Conservation (phyloP, 2,329 filamentous ascomycete species). For the Thielaviopsis ethacetica region DNA sequence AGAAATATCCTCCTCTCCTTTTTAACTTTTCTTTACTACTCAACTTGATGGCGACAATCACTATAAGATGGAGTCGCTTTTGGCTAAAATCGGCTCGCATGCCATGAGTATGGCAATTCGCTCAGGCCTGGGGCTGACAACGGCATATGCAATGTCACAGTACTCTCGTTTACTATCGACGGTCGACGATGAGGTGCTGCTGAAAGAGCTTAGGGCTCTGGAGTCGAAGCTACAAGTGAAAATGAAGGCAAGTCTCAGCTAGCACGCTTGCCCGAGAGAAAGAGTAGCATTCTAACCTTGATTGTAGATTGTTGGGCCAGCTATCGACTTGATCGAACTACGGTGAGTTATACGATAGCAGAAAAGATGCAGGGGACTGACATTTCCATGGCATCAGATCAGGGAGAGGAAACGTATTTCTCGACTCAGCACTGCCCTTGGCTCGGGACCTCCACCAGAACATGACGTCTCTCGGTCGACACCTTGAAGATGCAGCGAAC, state of each 20-base stretch:
- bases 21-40: background rate
- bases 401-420: conserved; percentile 36
- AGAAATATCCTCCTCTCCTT: background rate
- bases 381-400: conserved; percentile 22
- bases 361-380: background rate
- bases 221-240: conserved; percentile 68
- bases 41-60: background rate
- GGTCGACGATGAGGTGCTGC: conserved; percentile 53
- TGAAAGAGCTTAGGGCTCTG: conserved; percentile 50
- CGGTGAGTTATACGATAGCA: conserved; percentile 36
- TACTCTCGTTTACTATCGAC: conserved; percentile 63
- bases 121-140: conserved; percentile 73
- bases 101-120: conserved; percentile 86
- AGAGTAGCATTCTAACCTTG: background rate
- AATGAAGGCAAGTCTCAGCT: conserved; percentile 34
- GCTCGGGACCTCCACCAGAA: conserved; percentile 72
- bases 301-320: conserved; percentile 63
- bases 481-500: conserved; percentile 52
- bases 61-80: conserved; percentile 49
- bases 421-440: conserved; percentile 72
- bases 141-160: conserved; percentile 69
- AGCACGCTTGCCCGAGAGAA: background rate
- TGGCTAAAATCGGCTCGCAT: conserved; percentile 41
- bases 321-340: conserved; percentile 82
- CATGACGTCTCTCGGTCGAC: conserved; percentile 63